Evolutionary conservation across 202 grass and related monocot genomes (phyloP).

Genomic region (Brachypodium distachyon): DNA sequence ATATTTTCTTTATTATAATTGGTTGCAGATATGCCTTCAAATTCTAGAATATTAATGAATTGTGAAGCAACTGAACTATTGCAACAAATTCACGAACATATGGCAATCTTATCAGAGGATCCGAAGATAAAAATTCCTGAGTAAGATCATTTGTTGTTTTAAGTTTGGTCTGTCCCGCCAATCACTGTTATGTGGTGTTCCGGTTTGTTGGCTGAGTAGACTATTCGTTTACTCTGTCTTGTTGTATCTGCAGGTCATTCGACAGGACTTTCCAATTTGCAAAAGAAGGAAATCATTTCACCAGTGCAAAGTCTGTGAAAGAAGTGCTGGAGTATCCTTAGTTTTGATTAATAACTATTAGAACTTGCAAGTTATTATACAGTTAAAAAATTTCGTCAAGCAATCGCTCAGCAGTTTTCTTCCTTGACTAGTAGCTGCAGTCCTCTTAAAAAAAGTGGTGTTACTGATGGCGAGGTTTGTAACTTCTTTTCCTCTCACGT

Average conservation of each 20-base stretch:
- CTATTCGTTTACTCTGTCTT: not conserved
- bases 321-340: conserved; percentile 69
- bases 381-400: conserved; percentile 7
- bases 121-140: conserved; percentile 86
- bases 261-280: conserved; percentile 77
- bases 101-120: conserved; percentile 86
- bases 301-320: conserved; percentile 44
- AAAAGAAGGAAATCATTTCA: conserved; percentile 57
- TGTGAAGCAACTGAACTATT: conserved; percentile 84
- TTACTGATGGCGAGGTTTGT: conserved; percentile 79
- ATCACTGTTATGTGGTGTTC: not conserved
- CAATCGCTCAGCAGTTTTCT: conserved; percentile 6
- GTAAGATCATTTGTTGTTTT: conserved; percentile 39
- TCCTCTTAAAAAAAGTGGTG: conserved; percentile 55
- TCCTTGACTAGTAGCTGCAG: conserved; percentile 58
- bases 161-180: not conserved
- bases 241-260: conserved; percentile 54
- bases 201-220: not conserved
- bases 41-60: conserved; percentile 61
- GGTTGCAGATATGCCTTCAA: conserved; percentile 60
- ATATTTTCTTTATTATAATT: conserved; percentile 15
- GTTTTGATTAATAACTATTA: not conserved
- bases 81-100: conserved; percentile 81
- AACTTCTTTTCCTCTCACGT: not conserved
- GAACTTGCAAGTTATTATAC: not conserved